Evolutionary conservation across 495 filamentous ascomycete species (phyloP).

Genomic region (Hypomontagnella monticulosa): DNA sequence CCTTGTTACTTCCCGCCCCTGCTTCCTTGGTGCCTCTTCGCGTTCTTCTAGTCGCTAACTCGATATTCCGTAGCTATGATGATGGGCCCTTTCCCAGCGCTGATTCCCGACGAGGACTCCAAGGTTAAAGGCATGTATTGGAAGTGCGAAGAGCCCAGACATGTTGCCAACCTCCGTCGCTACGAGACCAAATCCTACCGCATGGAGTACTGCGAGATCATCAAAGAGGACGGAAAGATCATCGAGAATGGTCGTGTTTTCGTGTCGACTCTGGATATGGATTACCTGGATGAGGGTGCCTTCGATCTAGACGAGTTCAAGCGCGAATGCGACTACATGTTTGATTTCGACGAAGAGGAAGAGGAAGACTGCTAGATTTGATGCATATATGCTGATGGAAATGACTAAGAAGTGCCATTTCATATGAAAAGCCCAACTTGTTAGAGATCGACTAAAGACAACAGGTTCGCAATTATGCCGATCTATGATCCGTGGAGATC

Average conservation of each 20-base stretch:
- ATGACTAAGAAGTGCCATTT: no score
- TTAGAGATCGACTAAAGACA: no score
- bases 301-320: conserved; percentile 21
- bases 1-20: background rate
- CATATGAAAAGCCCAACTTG: no score
- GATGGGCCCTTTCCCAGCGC: conserved; percentile 29
- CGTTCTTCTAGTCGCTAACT: conserved; percentile 1
- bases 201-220: conserved; percentile 31
- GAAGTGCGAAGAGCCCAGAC: conserved; percentile 27
- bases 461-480: no score
- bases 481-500: no score
- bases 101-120: conserved; percentile 17
- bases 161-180: background rate
- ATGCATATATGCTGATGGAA: no score
- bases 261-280: conserved; percentile 3
- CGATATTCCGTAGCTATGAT: conserved; percentile 13
- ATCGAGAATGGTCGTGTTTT: conserved; percentile 36
- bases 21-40: background rate
- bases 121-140: conserved; percentile 24
- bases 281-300: conserved; percentile 13
- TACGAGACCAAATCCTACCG: conserved; percentile 33
- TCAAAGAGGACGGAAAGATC: conserved; percentile 19
- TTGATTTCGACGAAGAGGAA: no score
- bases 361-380: no score
- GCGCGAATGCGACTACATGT: no score